Evolutionary conservation across 495 filamentous ascomycete genomes (phyloP).

Genomic region (Podospora appendiculata): DNA sequence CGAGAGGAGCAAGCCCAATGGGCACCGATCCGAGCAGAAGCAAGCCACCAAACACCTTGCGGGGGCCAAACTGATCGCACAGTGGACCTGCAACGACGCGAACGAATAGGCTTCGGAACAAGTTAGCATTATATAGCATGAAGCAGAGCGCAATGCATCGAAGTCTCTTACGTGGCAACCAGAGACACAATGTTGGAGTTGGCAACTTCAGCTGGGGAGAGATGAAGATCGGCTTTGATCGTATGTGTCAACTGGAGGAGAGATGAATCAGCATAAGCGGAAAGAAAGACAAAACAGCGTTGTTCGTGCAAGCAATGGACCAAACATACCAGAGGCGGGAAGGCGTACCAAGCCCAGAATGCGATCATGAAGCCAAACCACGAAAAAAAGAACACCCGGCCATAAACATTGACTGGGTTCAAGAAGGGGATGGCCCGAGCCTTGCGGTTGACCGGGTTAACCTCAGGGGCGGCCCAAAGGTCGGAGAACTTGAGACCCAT

Average conservation of each 20-base stretch:
- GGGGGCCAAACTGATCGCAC: constrained; percentile 80
- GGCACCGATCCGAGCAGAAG: constrained; percentile 74
- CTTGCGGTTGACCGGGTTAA: constrained; percentile 75
- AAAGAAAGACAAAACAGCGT: neutral
- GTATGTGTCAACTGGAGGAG: constrained; percentile 57
- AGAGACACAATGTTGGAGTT: constrained; percentile 93
- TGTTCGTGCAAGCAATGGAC: neutral
- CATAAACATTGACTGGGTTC: constrained; percentile 75
- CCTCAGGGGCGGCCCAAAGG: constrained; percentile 50
- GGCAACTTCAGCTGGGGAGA: constrained; percentile 63
- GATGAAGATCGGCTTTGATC: constrained; percentile 68
- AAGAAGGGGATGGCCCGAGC: constrained; percentile 73
- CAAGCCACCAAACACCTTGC: constrained; percentile 68
- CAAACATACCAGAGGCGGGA: constrained; percentile 66
- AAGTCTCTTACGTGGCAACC: constrained; percentile 62
- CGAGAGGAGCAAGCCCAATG: constrained; percentile 72
- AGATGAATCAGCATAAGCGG: neutral
- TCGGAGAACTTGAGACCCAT: constrained; percentile 40
- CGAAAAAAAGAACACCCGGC: constrained; percentile 87
- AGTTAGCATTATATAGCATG: neutral
- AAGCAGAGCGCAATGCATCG: neutral
- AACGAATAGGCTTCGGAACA: constrained; percentile 54
- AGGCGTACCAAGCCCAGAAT: constrained; percentile 88
- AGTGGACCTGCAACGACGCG: constrained; percentile 75
- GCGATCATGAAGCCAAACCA: constrained; percentile 95